A percentile compares a stretch with the other conserved stretches of the same genome.
phyloP scores from a whole-genome alignment of 2,329 filamentous ascomycete species.

The Lecanicillium sp. region DNA sequence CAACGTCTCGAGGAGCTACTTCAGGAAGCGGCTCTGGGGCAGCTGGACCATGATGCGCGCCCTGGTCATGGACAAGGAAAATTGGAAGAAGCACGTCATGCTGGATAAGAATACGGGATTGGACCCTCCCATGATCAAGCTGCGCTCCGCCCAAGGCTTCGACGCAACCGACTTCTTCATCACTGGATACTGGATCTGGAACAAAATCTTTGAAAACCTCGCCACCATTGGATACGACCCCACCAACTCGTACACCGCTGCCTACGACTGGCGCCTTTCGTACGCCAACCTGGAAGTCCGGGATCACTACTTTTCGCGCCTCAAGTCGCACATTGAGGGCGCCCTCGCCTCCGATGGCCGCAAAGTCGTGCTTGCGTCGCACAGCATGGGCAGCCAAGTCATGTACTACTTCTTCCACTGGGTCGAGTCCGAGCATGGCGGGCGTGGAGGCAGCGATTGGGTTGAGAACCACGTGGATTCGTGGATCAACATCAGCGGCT shows the following conservation, averaged over 20 bases:
- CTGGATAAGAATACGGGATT: slow-evolving; percentile 85
- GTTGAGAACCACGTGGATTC: slow-evolving; percentile 84
- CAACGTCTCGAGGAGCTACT: slow-evolving; percentile 78
- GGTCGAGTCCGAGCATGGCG: slow-evolving; percentile 73
- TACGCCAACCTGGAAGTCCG: slow-evolving; percentile 84
- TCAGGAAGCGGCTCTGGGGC: slow-evolving; percentile 90
- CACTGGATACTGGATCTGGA: slow-evolving; percentile 96
- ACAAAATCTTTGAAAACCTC: slow-evolving; percentile 94
- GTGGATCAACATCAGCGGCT: slow-evolving; percentile 98
- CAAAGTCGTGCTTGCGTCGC: slow-evolving; percentile 81
- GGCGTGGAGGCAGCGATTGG: slow-evolving; percentile 78
- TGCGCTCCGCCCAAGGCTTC: slow-evolving; percentile 90
- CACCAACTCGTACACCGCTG: slow-evolving; percentile 60
- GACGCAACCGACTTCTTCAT: slow-evolving; percentile 96
- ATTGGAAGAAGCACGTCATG: slow-evolving; percentile 97
- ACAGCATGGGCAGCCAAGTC: slow-evolving; percentile 97
- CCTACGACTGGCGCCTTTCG: slow-evolving; percentile 87
- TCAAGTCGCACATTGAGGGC: slow-evolving; percentile 87
- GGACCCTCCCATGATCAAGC: slow-evolving; percentile 82
- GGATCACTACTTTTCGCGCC: slow-evolving; percentile 86
- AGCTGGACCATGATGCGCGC: slow-evolving; percentile 99
- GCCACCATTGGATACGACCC: slow-evolving; percentile 95
- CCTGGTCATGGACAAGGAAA: slow-evolving; percentile 83
- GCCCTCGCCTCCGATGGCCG: slow-evolving; percentile 64
- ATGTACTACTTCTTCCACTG: slow-evolving; percentile 75